Conservation (phyloP, 1,139 yeast species). For the Kodamaea suecica region DNA sequence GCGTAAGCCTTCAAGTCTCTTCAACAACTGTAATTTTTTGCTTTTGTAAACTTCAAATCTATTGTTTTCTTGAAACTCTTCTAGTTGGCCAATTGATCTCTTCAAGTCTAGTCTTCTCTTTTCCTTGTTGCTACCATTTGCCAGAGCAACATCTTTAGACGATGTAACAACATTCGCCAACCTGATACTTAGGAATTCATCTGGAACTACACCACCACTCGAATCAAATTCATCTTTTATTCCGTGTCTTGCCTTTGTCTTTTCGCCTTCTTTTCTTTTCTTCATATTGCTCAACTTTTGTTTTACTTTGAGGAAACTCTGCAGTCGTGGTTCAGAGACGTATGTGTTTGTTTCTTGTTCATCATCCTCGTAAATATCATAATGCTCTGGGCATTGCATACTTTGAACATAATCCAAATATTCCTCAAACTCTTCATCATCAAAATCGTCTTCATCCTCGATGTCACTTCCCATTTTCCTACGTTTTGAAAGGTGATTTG, state of each 20-base stretch:
- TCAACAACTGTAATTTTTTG: constrained; percentile 24
- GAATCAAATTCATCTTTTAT: background rate
- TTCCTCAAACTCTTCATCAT: constrained; percentile 11
- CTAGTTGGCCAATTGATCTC: constrained; percentile 18
- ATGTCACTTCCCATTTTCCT: background rate
- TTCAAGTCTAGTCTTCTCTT: constrained; percentile 23
- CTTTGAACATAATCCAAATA: constrained; percentile 12
- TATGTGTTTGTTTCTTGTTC: constrained; percentile 4
- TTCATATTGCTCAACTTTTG: constrained; percentile 7
- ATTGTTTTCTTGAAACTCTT: constrained; percentile 15
- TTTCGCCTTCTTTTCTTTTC: background rate
- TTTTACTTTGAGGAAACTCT: constrained; percentile 5
- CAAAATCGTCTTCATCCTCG: constrained; percentile 4
- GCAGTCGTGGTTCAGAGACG: constrained; percentile 4
- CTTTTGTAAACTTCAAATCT: constrained; percentile 21
- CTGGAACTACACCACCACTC: background rate
- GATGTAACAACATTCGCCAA: constrained; percentile 2
- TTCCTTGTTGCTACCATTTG: constrained; percentile 27
- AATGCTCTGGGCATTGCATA: constrained; percentile 6
- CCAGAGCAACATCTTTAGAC: constrained; percentile 21
- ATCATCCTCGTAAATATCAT: constrained; percentile 5
- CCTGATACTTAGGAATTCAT: background rate
- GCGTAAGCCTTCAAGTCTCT: constrained; percentile 26
- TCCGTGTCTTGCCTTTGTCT: constrained; percentile 2
- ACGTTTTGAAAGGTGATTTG: no score